Conservation (phyloP, 352 stramenopile genomes). For the Hyaloperonospora arabidopsidis region DNA sequence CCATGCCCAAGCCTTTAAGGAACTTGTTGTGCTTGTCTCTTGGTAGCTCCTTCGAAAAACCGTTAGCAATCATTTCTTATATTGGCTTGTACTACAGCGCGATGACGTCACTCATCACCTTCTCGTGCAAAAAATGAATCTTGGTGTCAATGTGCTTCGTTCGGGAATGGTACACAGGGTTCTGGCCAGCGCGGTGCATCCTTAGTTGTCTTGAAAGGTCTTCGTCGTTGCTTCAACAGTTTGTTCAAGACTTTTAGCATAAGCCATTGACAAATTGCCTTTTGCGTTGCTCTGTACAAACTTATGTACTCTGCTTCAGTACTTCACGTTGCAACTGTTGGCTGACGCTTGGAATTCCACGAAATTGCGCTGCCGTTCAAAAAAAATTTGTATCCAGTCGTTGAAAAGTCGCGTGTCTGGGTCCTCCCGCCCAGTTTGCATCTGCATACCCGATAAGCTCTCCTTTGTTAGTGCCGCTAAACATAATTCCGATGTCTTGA, state of each 20-base stretch:
- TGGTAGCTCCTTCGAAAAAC: not conserved
- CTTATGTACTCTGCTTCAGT: not conserved
- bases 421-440: not conserved
- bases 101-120: not conserved
- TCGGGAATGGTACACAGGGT: not conserved
- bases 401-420: not conserved
- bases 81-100: not conserved
- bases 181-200: not conserved
- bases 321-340: not conserved
- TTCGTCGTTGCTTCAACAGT: not conserved
- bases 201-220: not conserved
- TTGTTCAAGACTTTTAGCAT: not conserved
- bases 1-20: not conserved
- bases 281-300: not conserved
- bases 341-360: not conserved
- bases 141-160: not conserved
- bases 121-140: not conserved
- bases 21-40: conserved; percentile 1
- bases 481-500: not conserved
- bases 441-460: not conserved
- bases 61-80: not conserved
- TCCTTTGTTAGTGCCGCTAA: not conserved
- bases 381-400: not conserved
- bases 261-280: not conserved
- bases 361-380: not conserved